Percentiles rank a stretch among this genome's conserved stretches.
Evolutionary conservation across 305 asterid species (phyloP).

Genomic region (Fraxinus sp.): DNA sequence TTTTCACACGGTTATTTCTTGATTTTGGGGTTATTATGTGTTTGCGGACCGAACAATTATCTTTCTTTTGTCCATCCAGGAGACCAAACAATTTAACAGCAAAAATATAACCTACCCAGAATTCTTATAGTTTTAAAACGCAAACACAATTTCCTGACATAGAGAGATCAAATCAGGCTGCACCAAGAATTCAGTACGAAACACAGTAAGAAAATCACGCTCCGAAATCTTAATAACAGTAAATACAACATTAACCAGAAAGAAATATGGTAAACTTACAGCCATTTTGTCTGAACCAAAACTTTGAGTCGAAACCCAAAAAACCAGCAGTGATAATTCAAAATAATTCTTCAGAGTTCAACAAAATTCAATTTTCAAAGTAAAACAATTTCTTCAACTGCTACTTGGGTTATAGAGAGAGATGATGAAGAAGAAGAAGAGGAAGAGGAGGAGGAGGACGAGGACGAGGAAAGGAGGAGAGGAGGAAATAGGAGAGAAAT

Average conservation of each 20-base stretch:
- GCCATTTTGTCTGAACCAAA: conserved; percentile 39
- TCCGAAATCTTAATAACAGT: no score
- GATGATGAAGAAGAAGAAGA: background rate
- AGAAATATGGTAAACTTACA: conserved; percentile 32
- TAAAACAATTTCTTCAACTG: background rate
- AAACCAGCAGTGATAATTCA: background rate
- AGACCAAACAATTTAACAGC: background rate
- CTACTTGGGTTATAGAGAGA: background rate
- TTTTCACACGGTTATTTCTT: background rate
- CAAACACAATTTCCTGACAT: background rate
- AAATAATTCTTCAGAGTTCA: background rate
- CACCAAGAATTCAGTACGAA: background rate
- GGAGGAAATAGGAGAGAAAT: background rate
- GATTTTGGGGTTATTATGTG: background rate
- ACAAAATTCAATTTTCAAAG: background rate
- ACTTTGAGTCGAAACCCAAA: background rate
- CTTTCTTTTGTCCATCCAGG: background rate
- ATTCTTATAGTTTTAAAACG: background rate
- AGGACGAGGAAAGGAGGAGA: no score
- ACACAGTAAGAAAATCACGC: no score
- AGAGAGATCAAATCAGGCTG: background rate
- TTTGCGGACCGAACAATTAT: background rate
- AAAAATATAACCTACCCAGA: background rate
- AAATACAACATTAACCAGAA: background rate
- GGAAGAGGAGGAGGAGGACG: background rate